phyloP scores from a whole-genome alignment of 139 green algal genomes.

The Mesostigma viride region DNA sequence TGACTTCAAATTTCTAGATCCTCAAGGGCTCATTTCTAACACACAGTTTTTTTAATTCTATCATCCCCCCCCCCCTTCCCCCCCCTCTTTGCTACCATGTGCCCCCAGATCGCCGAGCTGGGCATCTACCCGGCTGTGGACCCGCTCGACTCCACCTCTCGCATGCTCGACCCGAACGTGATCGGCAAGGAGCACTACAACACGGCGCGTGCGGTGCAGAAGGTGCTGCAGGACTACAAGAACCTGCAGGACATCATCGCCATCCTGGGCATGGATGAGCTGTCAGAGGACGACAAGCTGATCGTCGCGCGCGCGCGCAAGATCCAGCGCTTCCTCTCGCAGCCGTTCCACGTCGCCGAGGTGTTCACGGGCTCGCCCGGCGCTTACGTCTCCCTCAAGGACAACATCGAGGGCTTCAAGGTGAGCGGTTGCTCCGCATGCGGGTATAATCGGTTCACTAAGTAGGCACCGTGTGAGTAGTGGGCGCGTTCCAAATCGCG shows the following conservation, averaged over 20 bases:
- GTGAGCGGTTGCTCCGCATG: no score
- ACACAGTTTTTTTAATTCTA: no score
- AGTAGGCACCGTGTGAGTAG: no score
- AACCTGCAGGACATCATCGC: conserved; percentile 97
- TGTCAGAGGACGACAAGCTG: conserved; percentile 98
- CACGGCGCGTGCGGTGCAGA: conserved; percentile 88
- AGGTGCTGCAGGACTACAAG: conserved; percentile 82
- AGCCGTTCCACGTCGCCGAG: conserved; percentile 98
- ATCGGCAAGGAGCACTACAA: conserved; percentile 93
- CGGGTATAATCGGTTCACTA: no score
- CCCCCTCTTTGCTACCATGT: no score
- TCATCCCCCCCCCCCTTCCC: no score
- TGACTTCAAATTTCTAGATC: no score
- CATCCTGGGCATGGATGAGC: conserved; percentile 99
- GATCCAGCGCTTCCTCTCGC: conserved; percentile 96
- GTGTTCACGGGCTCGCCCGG: conserved; percentile 95
- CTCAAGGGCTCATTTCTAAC: no score
- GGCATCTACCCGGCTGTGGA: conserved; percentile 99
- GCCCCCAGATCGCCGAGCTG: conserved; percentile 89
- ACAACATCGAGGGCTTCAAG: conserved; percentile 90
- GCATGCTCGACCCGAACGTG: conserved; percentile 91
- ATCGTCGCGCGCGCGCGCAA: conserved; percentile 93
- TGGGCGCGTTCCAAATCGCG: not conserved
- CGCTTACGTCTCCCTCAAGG: conserved; percentile 91
- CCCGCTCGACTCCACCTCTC: conserved; percentile 93